Conservation (phyloP, 1,139 yeast species). For the Nakaseomyces sp. region DNA sequence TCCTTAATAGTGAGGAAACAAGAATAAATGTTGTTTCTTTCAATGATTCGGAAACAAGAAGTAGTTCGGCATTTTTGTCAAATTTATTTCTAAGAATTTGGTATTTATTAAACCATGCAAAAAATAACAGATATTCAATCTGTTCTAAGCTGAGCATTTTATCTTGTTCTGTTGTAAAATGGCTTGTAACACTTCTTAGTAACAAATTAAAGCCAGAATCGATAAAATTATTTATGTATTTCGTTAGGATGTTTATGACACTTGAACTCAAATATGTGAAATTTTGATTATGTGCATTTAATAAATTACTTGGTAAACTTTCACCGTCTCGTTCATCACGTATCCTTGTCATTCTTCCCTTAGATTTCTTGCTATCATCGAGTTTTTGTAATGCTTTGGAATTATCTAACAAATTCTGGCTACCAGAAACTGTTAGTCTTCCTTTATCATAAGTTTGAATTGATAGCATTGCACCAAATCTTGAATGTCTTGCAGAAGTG, state of each 20-base stretch:
- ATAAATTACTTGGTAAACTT: constrained; percentile 29
- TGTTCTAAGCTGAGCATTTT: constrained; percentile 30
- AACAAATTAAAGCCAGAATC: constrained; percentile 73
- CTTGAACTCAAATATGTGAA: constrained; percentile 31
- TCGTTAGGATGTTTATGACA: constrained; percentile 33
- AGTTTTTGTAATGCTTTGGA: constrained; percentile 46
- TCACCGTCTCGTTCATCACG: constrained; percentile 38
- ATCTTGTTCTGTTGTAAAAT: constrained; percentile 40
- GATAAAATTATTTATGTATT: constrained; percentile 49
- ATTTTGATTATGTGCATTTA: constrained; percentile 27
- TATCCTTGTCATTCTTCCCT: constrained; percentile 37
- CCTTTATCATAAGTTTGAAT: constrained; percentile 50
- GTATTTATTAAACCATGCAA: constrained; percentile 61
- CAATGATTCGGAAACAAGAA: constrained; percentile 54
- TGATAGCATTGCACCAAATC: constrained; percentile 82
- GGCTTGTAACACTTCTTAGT: constrained; percentile 43
- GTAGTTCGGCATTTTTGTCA: constrained; percentile 12
- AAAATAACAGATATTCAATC: constrained; percentile 49
- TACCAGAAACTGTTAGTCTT: constrained; percentile 68
- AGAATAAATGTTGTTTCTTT: constrained; percentile 58
- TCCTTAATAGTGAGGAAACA: constrained; percentile 48
- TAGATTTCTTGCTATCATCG: constrained; percentile 65
- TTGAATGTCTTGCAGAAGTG: constrained; percentile 70
- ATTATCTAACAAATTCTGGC: constrained; percentile 48
- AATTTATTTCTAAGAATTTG: constrained; percentile 30